Percentiles rank a stretch among this genome's conserved stretches.
These are phyloP conservation scores for Penicillium coffeae DNA, from an alignment of 495 filamentous ascomycete genomes.

Conservation along the genomic window DNA sequence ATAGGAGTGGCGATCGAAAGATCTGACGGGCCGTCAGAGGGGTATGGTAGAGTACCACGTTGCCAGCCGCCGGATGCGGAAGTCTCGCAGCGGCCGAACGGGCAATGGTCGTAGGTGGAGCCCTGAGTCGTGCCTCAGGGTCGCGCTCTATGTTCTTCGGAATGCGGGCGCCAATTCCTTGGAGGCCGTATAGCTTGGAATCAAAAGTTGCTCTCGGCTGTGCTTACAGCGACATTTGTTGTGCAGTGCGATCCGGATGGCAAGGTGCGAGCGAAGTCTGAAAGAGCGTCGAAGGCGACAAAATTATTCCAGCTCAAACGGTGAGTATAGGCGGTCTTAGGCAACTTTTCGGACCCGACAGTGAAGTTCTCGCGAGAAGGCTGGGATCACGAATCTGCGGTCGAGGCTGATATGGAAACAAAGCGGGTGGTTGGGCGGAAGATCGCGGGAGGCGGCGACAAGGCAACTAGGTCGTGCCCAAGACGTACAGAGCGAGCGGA, in stretches of 20 bases:
- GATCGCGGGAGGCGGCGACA: constrained; percentile 11
- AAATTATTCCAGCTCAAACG: no score
- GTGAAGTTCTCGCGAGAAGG: no score
- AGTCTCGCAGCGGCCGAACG: constrained; percentile 14
- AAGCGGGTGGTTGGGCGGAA: constrained; percentile 9
- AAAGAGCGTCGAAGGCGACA: neutral
- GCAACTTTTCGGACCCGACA: neutral
- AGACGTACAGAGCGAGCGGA: constrained; percentile 26
- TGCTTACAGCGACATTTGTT: constrained; percentile 9
- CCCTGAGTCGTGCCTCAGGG: constrained; percentile 1
- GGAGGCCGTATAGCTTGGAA: neutral
- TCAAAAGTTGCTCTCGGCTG: neutral
- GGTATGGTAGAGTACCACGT: constrained; percentile 36
- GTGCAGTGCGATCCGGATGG: no score
- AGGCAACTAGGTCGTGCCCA: constrained; percentile 1
- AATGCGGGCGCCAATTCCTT: neutral
- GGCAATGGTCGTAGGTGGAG: constrained; percentile 8
- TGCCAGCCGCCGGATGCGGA: constrained; percentile 43
- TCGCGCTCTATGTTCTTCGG: neutral
- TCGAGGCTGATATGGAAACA: constrained; percentile 13
- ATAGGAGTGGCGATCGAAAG: constrained; percentile 16
- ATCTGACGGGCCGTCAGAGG: constrained; percentile 24
- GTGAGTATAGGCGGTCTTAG: constrained; percentile 12
- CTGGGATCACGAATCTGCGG: no score
- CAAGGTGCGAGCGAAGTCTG: no score